phyloP scores from a whole-genome alignment of 176 grass and related monocot species.

The Rhynchospora tenuis region DNA sequence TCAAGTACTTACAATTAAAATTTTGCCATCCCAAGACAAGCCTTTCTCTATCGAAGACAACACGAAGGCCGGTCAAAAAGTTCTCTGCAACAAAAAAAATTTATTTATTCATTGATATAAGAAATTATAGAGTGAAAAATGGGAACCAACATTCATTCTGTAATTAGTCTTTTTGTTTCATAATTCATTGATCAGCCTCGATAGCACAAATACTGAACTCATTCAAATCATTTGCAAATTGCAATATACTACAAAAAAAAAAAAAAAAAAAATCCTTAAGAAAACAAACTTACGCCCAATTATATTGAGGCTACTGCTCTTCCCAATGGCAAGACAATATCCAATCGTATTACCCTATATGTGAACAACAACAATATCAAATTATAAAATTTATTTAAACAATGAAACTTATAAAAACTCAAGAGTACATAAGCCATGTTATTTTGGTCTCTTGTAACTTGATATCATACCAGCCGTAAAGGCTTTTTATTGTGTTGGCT shows the following conservation, averaged over 20 bases:
- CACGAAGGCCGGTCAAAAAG: slow-evolving; percentile 64
- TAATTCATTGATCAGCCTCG: not conserved
- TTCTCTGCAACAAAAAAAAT: slow-evolving; percentile 63
- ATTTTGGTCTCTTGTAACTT: not conserved
- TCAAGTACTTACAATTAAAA: slow-evolving; percentile 57
- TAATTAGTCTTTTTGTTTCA: not conserved
- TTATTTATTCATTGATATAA: not conserved
- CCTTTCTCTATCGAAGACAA: slow-evolving; percentile 80
- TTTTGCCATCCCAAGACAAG: slow-evolving; percentile 67
- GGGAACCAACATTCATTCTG: not conserved
- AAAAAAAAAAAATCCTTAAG: not conserved
- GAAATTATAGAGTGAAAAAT: not conserved
- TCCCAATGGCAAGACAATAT: slow-evolving; percentile 85
- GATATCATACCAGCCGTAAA: not conserved
- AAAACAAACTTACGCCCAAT: slow-evolving; percentile 65
- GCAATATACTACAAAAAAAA: not conserved
- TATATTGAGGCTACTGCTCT: slow-evolving; percentile 59
- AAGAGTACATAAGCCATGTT: not conserved
- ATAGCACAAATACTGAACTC: not conserved
- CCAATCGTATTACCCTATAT: slow-evolving; percentile 21
- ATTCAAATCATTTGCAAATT: not conserved
- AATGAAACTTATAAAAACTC: not conserved
- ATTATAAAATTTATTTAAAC: not conserved
- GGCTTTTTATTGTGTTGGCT: not conserved
- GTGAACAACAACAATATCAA: slow-evolving; percentile 8